Evolutionary conservation across 192 early-diverging fungal species (phyloP).

Genomic region (Backusella luteola): DNA sequence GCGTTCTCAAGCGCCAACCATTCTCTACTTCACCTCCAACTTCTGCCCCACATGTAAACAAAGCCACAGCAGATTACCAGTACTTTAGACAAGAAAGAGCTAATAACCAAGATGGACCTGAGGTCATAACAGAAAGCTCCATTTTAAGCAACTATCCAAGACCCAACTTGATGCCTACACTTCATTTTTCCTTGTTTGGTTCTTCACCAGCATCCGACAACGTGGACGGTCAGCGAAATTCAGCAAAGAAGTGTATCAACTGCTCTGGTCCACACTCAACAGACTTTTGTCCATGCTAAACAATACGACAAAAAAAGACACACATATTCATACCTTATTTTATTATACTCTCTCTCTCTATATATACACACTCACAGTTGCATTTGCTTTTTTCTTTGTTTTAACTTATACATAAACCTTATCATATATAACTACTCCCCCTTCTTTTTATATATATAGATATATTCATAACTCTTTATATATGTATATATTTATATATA

Average conservation of each 20-base stretch:
- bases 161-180: slow-evolving; percentile 36
- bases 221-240: background rate
- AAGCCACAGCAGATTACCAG: background rate
- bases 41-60: background rate
- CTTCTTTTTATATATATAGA: slow-evolving; percentile 3
- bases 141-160: slow-evolving; percentile 33
- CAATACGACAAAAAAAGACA: background rate
- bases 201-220: slow-evolving; percentile 13
- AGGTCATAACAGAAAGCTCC: slow-evolving; percentile 29
- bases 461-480: background rate
- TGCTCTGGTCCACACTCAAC: slow-evolving; percentile 41
- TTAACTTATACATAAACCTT: background rate
- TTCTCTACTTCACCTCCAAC: slow-evolving; percentile 3
- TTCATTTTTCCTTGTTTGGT: slow-evolving; percentile 32
- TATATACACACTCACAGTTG: background rate
- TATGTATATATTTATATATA: background rate
- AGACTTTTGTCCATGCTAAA: slow-evolving; percentile 40
- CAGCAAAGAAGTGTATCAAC: slow-evolving; percentile 26
- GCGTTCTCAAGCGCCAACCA: slow-evolving; percentile 29
- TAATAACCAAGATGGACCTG: background rate
- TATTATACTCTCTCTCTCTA: no score
- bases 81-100: background rate
- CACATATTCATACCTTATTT: background rate
- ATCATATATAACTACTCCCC: background rate
- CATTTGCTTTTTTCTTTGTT: slow-evolving; percentile 1